Conservation (phyloP, 225 moss, liverwort and hornwort genomes). For the Lunularia cruciata region DNA sequence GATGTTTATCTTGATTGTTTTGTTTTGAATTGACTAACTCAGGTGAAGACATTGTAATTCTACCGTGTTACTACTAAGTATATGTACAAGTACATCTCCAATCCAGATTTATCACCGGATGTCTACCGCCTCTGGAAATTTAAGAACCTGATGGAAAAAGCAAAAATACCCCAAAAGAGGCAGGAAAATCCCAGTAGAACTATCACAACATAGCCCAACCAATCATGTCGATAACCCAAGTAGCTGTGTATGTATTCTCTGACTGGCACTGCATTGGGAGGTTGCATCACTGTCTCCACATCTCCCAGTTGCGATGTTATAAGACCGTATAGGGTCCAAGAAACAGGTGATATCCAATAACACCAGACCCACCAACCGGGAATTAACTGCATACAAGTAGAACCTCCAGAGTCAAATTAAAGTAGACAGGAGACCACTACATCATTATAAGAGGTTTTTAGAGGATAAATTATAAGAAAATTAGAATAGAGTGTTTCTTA, state of each 20-base stretch:
- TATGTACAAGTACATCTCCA: too few species aligned
- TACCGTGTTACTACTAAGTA: too few species aligned
- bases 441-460: neutral
- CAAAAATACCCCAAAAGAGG: constrained; percentile 44
- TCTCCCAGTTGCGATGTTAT: constrained; percentile 49
- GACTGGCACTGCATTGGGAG: constrained; percentile 12
- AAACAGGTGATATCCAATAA: constrained; percentile 43
- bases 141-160: constrained; percentile 37
- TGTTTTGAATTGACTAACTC: too few species aligned
- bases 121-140: constrained; percentile 43
- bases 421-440: neutral
- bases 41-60: too few species aligned
- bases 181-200: constrained; percentile 38
- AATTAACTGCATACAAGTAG: constrained; percentile 31
- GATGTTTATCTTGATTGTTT: too few species aligned
- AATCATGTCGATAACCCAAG: constrained; percentile 58
- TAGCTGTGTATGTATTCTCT: constrained; percentile 38
- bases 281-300: constrained; percentile 12
- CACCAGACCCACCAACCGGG: constrained; percentile 56
- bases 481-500: too few species aligned
- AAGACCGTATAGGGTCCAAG: constrained; percentile 48
- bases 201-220: constrained; percentile 36
- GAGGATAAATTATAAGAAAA: neutral
- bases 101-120: too few species aligned
- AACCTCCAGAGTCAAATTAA: neutral